These are phyloP conservation scores for Alternaria sp. DNA, from an alignment of 2,329 filamentous ascomycete species.

Conservation along the genomic window DNA sequence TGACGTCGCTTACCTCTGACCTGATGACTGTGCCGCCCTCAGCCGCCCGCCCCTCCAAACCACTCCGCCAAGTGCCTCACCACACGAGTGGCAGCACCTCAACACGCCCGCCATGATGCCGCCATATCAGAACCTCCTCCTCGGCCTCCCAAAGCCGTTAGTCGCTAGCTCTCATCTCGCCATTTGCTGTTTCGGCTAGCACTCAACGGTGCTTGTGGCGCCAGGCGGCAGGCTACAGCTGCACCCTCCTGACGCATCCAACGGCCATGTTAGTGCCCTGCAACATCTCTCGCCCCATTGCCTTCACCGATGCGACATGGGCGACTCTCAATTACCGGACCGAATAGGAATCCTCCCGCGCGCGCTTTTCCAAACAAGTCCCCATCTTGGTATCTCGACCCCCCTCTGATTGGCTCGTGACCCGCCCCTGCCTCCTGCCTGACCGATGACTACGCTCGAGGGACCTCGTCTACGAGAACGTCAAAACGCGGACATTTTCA, in stretches of 20 bases:
- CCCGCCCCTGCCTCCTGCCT: background rate
- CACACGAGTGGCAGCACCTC: background rate
- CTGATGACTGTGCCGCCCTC: conserved; percentile 1
- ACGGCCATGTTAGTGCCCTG: conserved; percentile 9
- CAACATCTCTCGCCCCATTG: conserved; percentile 5
- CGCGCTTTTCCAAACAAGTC: background rate
- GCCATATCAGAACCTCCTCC: background rate
- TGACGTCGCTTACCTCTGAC: background rate
- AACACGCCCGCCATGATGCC: background rate
- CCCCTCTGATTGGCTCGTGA: conserved; percentile 1
- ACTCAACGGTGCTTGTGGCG: conserved; percentile 13
- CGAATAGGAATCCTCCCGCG: conserved; percentile 10
- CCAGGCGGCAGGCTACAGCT: conserved; percentile 2
- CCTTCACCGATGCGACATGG: conserved; percentile 9
- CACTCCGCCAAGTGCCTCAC: background rate
- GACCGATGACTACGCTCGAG: conserved; percentile 4
- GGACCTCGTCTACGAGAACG: conserved; percentile 7
- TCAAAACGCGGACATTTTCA: background rate
- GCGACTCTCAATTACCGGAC: conserved; percentile 6
- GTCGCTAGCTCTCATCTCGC: background rate
- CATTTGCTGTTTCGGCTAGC: conserved; percentile 11
- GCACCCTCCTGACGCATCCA: conserved; percentile 12
- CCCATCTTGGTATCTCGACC: conserved; percentile 6
- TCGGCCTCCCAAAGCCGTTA: background rate
- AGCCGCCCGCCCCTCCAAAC: background rate